These are phyloP conservation scores for Ascoidea rubescens DNA, from an alignment of 805 yeast genomes.

Conservation along the genomic window DNA sequence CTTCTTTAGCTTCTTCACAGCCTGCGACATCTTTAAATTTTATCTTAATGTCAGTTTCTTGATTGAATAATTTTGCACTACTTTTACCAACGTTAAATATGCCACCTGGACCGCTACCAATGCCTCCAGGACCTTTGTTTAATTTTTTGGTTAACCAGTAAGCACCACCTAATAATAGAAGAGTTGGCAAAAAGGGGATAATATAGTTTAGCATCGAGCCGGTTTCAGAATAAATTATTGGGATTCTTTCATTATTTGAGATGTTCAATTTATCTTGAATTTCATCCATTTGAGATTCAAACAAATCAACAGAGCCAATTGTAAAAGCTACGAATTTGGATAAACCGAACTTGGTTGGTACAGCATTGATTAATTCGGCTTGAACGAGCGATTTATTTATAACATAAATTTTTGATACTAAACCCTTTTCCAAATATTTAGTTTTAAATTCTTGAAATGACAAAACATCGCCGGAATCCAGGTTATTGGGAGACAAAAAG, in stretches of 20 bases:
- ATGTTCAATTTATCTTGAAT: conserved; percentile 60
- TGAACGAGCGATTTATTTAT: conserved; percentile 61
- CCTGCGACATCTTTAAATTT: conserved; percentile 89
- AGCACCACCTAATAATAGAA: conserved; percentile 67
- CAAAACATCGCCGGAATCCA: conserved; percentile 18
- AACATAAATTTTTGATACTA: conserved; percentile 61
- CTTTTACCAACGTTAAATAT: conserved; percentile 69
- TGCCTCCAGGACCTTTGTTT: conserved; percentile 26
- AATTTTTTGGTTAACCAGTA: conserved; percentile 28
- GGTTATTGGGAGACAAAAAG: conserved; percentile 10
- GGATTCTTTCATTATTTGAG: conserved; percentile 58
- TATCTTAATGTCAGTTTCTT: conserved; percentile 69
- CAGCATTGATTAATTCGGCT: conserved; percentile 41
- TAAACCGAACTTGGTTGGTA: conserved; percentile 16
- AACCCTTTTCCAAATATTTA: conserved; percentile 64
- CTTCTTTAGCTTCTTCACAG: conserved; percentile 87
- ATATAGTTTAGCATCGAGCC: conserved; percentile 50
- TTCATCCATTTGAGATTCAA: conserved; percentile 69
- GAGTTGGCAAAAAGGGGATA: conserved; percentile 68
- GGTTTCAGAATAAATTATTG: conserved; percentile 60
- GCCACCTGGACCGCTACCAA: conserved; percentile 49
- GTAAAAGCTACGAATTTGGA: conserved; percentile 52
- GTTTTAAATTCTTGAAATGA: conserved; percentile 78
- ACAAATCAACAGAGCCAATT: conserved; percentile 75
- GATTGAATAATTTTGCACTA: conserved; percentile 69